phyloP scores from a whole-genome alignment of 257 asterid genomes.

The Fraxinus cuspidata region DNA sequence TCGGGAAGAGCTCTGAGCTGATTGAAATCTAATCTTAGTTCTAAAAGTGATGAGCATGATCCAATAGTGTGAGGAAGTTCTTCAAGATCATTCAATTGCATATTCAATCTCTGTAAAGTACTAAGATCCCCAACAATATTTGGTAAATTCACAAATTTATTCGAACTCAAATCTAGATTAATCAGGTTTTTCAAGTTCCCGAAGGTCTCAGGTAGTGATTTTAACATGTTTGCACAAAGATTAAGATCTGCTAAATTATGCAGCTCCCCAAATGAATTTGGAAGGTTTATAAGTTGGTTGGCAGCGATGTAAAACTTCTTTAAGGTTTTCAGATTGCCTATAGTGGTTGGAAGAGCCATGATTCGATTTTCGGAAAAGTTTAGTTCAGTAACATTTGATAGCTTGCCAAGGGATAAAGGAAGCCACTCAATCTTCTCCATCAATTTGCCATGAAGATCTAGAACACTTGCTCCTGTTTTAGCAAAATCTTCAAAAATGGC shows the following conservation, averaged over 20 bases:
- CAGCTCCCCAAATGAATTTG: conserved; percentile 70
- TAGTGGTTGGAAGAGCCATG: conserved; percentile 80
- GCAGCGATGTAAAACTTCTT: conserved; percentile 58
- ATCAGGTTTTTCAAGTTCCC: conserved; percentile 52
- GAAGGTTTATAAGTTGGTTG: conserved; percentile 86
- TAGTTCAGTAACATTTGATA: conserved; percentile 50
- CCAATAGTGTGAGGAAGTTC: conserved; percentile 76
- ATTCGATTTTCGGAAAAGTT: conserved; percentile 63
- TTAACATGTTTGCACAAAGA: conserved; percentile 63
- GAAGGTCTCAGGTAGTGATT: conserved; percentile 71
- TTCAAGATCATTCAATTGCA: conserved; percentile 67
- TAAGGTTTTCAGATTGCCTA: conserved; percentile 50
- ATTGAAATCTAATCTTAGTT: conserved; percentile 78
- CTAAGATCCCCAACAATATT: conserved; percentile 50
- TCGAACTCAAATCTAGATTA: conserved; percentile 70
- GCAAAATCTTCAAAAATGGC: conserved; percentile 57
- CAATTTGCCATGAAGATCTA: conserved; percentile 69
- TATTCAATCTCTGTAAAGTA: conserved; percentile 57
- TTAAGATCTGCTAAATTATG: conserved; percentile 54
- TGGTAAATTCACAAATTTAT: conserved; percentile 59
- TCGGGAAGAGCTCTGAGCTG: conserved; percentile 77
- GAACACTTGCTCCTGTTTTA: conserved; percentile 43
- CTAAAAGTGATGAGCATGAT: conserved; percentile 60
- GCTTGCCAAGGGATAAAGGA: conserved; percentile 77
- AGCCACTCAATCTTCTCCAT: conserved; percentile 87